Evolutionary conservation across 2,329 filamentous ascomycete species (phyloP).

Genomic region (Pseudogymnoascus sp.): DNA sequence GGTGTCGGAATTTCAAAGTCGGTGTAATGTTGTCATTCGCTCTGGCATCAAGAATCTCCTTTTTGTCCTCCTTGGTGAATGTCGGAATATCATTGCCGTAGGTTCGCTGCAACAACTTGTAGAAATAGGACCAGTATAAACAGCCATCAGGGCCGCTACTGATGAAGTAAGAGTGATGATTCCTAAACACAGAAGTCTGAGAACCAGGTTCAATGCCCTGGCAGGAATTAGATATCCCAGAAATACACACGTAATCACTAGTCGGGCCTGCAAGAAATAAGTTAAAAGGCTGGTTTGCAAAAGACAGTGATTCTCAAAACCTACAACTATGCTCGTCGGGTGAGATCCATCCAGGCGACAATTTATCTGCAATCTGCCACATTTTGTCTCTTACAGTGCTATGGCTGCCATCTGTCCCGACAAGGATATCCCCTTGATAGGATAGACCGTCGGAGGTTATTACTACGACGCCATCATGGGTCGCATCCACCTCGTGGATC

Average conservation of each 20-base stretch:
- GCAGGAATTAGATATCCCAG: slow-evolving; percentile 12
- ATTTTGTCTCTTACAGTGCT: slow-evolving; percentile 31
- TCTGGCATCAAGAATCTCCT: slow-evolving; percentile 18
- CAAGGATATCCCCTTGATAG: slow-evolving; percentile 28
- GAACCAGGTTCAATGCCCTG: slow-evolving; percentile 7
- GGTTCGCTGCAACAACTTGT: slow-evolving; percentile 20
- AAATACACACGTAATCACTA: slow-evolving; percentile 5
- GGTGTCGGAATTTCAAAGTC: slow-evolving; percentile 22
- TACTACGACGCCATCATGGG: slow-evolving; percentile 25
- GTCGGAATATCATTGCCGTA: slow-evolving; percentile 21
- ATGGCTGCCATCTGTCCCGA: slow-evolving; percentile 36
- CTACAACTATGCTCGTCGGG: slow-evolving; percentile 12
- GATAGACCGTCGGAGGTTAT: slow-evolving; percentile 25
- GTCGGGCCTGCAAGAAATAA: neutral
- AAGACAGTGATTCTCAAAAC: slow-evolving; percentile 14
- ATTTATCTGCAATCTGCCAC: slow-evolving; percentile 19
- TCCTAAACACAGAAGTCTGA: slow-evolving; percentile 11
- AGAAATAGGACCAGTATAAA: slow-evolving; percentile 18
- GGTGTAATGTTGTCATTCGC: slow-evolving; percentile 18
- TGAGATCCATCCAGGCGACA: slow-evolving; percentile 22
- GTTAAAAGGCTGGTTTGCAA: slow-evolving; percentile 12
- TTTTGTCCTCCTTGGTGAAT: slow-evolving; percentile 23
- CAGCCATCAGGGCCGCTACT: slow-evolving; percentile 15
- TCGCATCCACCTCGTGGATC: slow-evolving; percentile 23
- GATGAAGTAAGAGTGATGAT: slow-evolving; percentile 15